These are phyloP conservation scores for Amaranthus palmeri DNA, from an alignment of 148 eudicot genomes.

Conservation along the genomic window DNA sequence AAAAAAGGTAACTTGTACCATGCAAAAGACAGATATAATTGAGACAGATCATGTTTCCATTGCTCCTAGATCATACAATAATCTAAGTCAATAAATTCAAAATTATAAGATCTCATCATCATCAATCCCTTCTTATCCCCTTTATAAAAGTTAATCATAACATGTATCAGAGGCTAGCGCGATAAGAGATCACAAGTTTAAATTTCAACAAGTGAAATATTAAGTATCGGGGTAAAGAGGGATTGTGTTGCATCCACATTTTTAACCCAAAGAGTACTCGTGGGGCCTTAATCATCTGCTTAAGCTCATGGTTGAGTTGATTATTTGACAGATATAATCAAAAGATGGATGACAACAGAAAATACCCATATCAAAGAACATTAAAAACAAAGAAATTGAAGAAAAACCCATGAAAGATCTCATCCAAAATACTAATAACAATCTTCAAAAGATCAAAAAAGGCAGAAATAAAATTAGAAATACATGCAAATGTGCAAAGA, in stretches of 20 bases:
- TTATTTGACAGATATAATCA: too few species aligned
- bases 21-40: slow-evolving; percentile 20
- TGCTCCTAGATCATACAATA: slow-evolving; percentile 12
- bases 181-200: too few species aligned
- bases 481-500: slow-evolving; percentile 21
- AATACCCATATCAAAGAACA: not conserved
- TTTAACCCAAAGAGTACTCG: too few species aligned
- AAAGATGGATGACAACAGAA: too few species aligned
- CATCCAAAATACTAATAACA: not conserved
- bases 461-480: not conserved
- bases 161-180: too few species aligned
- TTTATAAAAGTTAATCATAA: too few species aligned
- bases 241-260: too few species aligned
- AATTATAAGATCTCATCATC: not conserved
- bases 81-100: not conserved
- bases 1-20: slow-evolving; percentile 10
- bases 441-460: not conserved
- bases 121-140: too few species aligned
- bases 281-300: too few species aligned
- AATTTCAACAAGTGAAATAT: too few species aligned
- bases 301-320: too few species aligned
- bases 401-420: slow-evolving; percentile 12
- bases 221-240: too few species aligned
- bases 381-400: not conserved
- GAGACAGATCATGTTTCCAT: slow-evolving; percentile 4